phyloP scores from a whole-genome alignment of 179 eudicot genomes.

The Amaranthus tricolor region DNA sequence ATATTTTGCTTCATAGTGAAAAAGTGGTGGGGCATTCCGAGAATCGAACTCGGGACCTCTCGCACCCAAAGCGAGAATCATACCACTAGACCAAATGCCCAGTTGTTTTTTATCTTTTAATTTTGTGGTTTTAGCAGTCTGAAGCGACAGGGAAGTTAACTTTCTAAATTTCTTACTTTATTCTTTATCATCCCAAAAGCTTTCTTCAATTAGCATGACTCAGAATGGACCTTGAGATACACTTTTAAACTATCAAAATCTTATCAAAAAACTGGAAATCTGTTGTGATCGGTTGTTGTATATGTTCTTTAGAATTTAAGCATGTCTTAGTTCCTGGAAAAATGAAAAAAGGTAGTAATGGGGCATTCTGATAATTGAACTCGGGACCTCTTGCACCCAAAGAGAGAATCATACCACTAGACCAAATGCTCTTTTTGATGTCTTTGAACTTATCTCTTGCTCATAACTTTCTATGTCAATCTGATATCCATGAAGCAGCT shows the following conservation, averaged over 20 bases:
- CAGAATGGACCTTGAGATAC: too few relatives aligned
- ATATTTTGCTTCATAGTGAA: too few relatives aligned
- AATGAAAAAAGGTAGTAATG: neutral
- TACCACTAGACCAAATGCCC: constrained; percentile 82
- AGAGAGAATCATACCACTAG: constrained; percentile 17
- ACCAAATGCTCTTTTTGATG: constrained; percentile 1
- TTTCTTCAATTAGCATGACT: too few relatives aligned
- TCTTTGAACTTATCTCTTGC: neutral
- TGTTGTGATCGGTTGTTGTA: too few relatives aligned
- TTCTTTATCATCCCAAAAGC: too few relatives aligned
- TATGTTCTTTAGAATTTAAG: too few relatives aligned
- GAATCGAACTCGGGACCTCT: constrained; percentile 92
- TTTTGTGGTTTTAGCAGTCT: neutral
- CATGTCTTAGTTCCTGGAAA: too few relatives aligned
- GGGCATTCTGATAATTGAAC: constrained; percentile 14
- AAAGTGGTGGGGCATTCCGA: constrained; percentile 61
- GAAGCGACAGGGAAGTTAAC: neutral
- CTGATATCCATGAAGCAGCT: neutral
- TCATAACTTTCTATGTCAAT: neutral
- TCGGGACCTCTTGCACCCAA: constrained; percentile 16
- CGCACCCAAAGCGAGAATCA: constrained; percentile 95
- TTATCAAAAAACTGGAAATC: too few relatives aligned
- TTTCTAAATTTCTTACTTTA: too few relatives aligned
- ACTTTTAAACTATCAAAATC: too few relatives aligned
- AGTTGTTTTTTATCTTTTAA: neutral